Evolutionary conservation across 2,329 filamentous ascomycete genomes (phyloP), one percentile per base, ranked within the genome.

Genomic region (Paecilomyces variotii): DNA sequence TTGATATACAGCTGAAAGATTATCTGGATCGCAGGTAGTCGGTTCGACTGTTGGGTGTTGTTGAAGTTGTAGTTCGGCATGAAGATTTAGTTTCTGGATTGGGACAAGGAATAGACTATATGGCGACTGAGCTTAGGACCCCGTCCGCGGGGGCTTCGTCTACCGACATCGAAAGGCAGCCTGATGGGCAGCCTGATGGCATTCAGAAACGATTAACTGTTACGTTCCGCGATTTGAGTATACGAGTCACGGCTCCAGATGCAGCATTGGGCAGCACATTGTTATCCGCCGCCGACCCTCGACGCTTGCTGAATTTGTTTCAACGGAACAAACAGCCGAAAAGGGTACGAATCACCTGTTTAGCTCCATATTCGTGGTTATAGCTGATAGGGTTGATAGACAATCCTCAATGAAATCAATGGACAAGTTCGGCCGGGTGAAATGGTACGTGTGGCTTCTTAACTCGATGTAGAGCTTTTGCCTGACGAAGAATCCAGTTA

Each of bases 341-440:
- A 57, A 67, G 72, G 58, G 73, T 74, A 45, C 7, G n/a, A 3
- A 45, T 45, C 62, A 1, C 62, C 25, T 27, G 9, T 24, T 32
- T 19, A 14, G 28, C 4, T 5, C 2, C 25, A 30, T n/a, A 19
- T n/a, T 9, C 9, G 19, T 6, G 1, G 4, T 45, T 45, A 14
- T 45, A 45, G n/a, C 35, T 61, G 26, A 63, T 9, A 9, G 27
- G 10, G 2, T 12, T 25, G 52, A 7, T 39, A 77, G 75, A 72
- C 72, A 3, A 78, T 78, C 26, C 60, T 78, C 1, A 71, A 74
- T 35, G 65, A 73, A 32, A 62, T 76, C 1, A 72, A 65, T 24
- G 75, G 75, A 0, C 76, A 78, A 56, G 73, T 77, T 0, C 70
- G 68, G 3, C 76, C 76, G 0, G 76, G 76, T 0, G 76, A 78